These are phyloP conservation scores for Malus hybrid DNA, from an alignment of 331 rosid species.

Conservation along the genomic window DNA sequence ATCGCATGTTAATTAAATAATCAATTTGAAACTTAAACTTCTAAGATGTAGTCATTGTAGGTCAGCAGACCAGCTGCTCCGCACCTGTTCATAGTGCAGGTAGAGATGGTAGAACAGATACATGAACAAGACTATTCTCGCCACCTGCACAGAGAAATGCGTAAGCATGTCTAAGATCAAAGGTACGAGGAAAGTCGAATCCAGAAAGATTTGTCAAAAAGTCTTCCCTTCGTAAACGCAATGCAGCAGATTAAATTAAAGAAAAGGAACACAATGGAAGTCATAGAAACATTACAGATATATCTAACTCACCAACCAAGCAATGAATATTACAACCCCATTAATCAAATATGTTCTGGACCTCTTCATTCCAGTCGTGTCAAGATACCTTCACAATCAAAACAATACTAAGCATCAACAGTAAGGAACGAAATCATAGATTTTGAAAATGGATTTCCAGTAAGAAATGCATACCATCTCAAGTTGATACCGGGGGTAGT, in stretches of 20 bases:
- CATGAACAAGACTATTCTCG: slow-evolving; percentile 75
- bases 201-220: neutral
- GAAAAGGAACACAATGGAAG: neutral
- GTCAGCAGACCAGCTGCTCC: neutral
- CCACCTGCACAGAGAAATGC: slow-evolving; percentile 54
- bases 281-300: neutral
- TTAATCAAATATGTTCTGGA: slow-evolving; percentile 72
- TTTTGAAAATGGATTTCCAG: neutral
- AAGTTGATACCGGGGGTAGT: slow-evolving; percentile 95
- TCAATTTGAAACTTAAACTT: neutral
- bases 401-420: slow-evolving; percentile 19
- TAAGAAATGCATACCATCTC: slow-evolving; percentile 66
- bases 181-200: neutral
- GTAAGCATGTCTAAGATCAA: slow-evolving; percentile 5
- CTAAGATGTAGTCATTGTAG: neutral
- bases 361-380: slow-evolving; percentile 83
- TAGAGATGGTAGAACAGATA: slow-evolving; percentile 80
- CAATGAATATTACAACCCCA: slow-evolving; percentile 82
- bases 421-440: neutral
- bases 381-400: slow-evolving; percentile 83
- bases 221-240: neutral
- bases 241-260: neutral
- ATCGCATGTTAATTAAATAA: neutral
- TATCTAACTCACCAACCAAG: slow-evolving; percentile 69
- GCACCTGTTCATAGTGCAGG: slow-evolving; percentile 86